Evolutionary conservation across 768 basidiomycete genomes (phyloP).

Genomic region (Boletales sp.): DNA sequence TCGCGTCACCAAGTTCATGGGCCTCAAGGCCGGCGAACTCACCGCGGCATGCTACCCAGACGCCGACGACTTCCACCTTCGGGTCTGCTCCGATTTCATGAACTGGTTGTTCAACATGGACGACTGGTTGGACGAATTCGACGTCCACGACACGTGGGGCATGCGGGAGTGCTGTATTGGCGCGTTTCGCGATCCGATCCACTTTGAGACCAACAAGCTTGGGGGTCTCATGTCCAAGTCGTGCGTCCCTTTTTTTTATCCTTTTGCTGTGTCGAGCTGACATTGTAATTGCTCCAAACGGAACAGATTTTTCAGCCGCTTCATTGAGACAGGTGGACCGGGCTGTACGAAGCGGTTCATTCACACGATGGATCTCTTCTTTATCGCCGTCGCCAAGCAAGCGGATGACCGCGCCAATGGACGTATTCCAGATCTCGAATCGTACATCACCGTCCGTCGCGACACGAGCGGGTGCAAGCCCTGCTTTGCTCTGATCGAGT

Average conservation of each 20-base stretch:
- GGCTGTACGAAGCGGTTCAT: slow-evolving; percentile 41
- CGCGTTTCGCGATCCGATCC: slow-evolving; percentile 27
- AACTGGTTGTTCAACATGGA: slow-evolving; percentile 41
- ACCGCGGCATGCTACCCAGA: slow-evolving; percentile 63
- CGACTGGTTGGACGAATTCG: slow-evolving; percentile 40
- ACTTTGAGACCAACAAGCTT: slow-evolving; percentile 26
- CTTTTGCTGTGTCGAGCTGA: not conserved
- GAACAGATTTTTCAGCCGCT: slow-evolving; percentile 37
- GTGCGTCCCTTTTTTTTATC: slow-evolving; percentile 19
- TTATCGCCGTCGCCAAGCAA: slow-evolving; percentile 40
- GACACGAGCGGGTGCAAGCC: slow-evolving; percentile 53
- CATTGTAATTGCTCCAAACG: slow-evolving; percentile 1
- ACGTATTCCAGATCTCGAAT: slow-evolving; percentile 43
- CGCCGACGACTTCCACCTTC: slow-evolving; percentile 52
- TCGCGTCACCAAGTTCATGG: slow-evolving; percentile 40
- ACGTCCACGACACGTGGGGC: slow-evolving; percentile 27
- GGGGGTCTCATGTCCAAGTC: slow-evolving; percentile 32
- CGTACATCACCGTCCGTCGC: slow-evolving; percentile 51
- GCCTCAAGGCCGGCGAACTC: slow-evolving; percentile 63
- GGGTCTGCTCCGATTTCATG: slow-evolving; percentile 68
- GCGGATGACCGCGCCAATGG: slow-evolving; percentile 40
- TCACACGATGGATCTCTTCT: slow-evolving; percentile 39
- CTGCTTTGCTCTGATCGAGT: slow-evolving; percentile 52
- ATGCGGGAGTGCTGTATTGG: slow-evolving; percentile 29
- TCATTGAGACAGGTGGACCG: slow-evolving; percentile 35